These are phyloP conservation scores for Scortechinia acanthostroma DNA, from an alignment of 2,329 filamentous ascomycete genomes.

Conservation along the genomic window DNA sequence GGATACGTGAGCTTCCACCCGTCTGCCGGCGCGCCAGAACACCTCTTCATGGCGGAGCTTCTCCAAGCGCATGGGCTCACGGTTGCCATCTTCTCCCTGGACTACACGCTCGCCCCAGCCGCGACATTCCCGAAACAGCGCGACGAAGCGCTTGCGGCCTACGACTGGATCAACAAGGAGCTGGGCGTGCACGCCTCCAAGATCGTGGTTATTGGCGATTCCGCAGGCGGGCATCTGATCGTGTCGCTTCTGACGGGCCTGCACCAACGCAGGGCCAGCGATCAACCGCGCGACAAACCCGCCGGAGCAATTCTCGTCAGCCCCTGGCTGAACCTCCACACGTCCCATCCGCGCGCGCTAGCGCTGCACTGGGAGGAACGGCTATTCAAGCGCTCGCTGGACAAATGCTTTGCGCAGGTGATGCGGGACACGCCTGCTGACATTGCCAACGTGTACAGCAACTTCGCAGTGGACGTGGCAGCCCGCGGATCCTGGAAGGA, in stretches of 20 bases:
- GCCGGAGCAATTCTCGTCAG: neutral
- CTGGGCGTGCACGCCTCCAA: constrained; percentile 19
- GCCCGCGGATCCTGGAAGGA: too few relatives aligned
- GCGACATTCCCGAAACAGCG: constrained; percentile 68
- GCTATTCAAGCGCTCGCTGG: too few relatives aligned
- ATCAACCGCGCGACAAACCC: neutral
- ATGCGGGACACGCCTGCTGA: too few relatives aligned
- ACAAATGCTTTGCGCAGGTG: too few relatives aligned
- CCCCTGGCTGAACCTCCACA: neutral
- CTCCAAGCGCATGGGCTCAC: too few relatives aligned
- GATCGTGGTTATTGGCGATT: constrained; percentile 40
- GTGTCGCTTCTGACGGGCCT: constrained; percentile 46
- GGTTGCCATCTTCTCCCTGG: constrained; percentile 68
- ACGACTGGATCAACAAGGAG: constrained; percentile 38
- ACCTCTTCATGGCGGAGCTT: too few relatives aligned
- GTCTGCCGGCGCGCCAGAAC: too few relatives aligned
- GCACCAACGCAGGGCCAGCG: constrained; percentile 25
- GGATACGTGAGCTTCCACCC: too few relatives aligned
- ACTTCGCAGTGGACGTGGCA: too few relatives aligned
- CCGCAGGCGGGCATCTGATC: constrained; percentile 42
- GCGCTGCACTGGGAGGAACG: too few relatives aligned
- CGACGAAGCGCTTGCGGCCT: constrained; percentile 62
- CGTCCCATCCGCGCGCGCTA: too few relatives aligned
- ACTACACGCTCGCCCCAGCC: constrained; percentile 76
- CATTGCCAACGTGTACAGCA: too few relatives aligned